phyloP scores from a whole-genome alignment of 2,329 filamentous ascomycete genomes.

The Raffaelea arxii region DNA sequence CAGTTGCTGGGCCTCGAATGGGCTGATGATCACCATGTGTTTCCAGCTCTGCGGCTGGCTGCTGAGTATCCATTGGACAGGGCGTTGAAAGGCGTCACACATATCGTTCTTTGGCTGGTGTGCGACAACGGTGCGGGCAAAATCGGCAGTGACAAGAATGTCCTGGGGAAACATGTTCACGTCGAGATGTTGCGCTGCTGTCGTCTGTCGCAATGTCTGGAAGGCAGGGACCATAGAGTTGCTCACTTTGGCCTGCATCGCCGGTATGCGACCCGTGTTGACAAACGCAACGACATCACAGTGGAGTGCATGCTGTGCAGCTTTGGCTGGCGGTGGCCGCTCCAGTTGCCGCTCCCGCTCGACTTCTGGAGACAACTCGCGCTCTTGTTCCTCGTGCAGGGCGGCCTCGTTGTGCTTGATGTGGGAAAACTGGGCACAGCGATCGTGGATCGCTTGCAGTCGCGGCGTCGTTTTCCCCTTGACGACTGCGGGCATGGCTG shows the following conservation, averaged over 20 bases:
- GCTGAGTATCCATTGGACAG: conserved; percentile 45
- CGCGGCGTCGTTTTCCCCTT: no score
- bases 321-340: conserved; percentile 27
- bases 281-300: conserved; percentile 30
- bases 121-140: conserved; percentile 30
- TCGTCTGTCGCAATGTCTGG: conserved; percentile 27
- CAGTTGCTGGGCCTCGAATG: conserved; percentile 48
- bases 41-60: conserved; percentile 8
- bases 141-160: conserved; percentile 41
- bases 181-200: conserved; percentile 24
- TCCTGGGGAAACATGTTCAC: conserved; percentile 22
- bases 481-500: neutral
- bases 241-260: no score
- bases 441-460: conserved; percentile 16
- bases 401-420: conserved; percentile 22
- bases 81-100: conserved; percentile 34
- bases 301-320: conserved; percentile 33
- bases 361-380: conserved; percentile 55
- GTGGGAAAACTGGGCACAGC: conserved; percentile 27
- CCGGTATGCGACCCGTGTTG: conserved; percentile 25
- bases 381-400: conserved; percentile 58
- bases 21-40: conserved; percentile 48
- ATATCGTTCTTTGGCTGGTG: neutral
- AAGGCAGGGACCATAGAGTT: no score
- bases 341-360: conserved; percentile 50